Percentiles rank a stretch among this genome's conserved stretches.
phyloP scores from a whole-genome alignment of 257 asterid species.

The Gynochthodes officinalis region DNA sequence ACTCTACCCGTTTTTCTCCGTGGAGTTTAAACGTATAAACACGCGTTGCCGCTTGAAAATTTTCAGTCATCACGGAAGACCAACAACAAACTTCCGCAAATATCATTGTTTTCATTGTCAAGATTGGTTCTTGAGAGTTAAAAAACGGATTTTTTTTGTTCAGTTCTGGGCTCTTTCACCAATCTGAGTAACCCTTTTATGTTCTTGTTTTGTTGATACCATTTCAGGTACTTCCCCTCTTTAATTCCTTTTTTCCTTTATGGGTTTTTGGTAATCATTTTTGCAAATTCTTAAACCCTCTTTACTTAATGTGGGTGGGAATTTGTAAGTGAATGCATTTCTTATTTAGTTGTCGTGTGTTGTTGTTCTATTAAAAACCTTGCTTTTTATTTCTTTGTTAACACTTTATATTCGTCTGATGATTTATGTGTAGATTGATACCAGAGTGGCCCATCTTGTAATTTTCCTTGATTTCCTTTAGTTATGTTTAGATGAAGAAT shows the following conservation, averaged over 20 bases:
- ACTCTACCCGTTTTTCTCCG: background rate
- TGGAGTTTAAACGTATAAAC: background rate
- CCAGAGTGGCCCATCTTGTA: background rate
- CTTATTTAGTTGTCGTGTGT: background rate
- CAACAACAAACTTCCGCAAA: background rate
- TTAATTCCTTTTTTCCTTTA: background rate
- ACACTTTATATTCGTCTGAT: background rate
- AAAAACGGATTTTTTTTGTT: background rate
- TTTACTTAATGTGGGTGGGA: background rate
- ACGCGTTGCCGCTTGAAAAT: background rate
- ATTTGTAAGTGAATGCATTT: background rate
- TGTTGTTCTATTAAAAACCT: background rate
- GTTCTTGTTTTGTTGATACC: background rate
- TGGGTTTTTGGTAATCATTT: background rate
- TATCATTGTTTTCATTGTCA: background rate
- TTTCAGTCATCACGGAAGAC: background rate
- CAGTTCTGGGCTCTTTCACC: background rate
- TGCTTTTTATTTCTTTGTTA: background rate
- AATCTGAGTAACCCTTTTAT: background rate
- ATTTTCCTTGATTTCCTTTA: background rate
- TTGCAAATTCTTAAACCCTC: background rate
- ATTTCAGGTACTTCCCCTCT: slow-evolving; percentile 14
- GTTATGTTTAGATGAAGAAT: background rate
- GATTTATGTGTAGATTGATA: background rate
- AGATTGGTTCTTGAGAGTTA: background rate